Evolutionary conservation across 2,329 filamentous ascomycete genomes (phyloP), one percentile per base, ranked within the genome.

Genomic region (Colletotrichum abscissum): DNA sequence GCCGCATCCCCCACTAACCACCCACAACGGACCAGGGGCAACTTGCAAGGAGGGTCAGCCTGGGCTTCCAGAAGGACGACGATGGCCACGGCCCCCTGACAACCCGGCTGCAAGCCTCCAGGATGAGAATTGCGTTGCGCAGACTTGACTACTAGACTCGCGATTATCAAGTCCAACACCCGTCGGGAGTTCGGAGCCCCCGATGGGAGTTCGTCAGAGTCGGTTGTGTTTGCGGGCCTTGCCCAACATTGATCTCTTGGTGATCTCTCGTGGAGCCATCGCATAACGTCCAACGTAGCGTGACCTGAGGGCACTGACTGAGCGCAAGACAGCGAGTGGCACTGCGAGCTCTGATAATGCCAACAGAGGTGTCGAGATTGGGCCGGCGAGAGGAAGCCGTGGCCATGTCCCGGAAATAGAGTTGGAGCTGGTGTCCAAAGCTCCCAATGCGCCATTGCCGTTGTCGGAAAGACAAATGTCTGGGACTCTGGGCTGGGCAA

Each of bases 391-490:
- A n/a, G 16, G 19, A 49, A 49, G 42, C 42, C 42, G 42, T 49
- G 42, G 42, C 42, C 42, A n/a, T 49, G 19, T 60, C 14, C 52
- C 33, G 26, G 16, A 49, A 70, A 64, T 73, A 73, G 67, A 70
- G 70, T 73, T 73, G 60, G 67, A 73, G 66, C 70, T 35, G 70
- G 70, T 73, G 70, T 49, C 67, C 70, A 73, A 70, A 73, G 67
- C 70, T 72, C 69, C 69, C 28, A 62, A 63, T 58, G 68, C 68
- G 35, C 35, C 19, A 19, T 49, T 57, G 24, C 62, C 68, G 63
- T 67, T 71, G 57, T 38, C 49, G 62, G 55, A 58, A 60, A 60
- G 42, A 33, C 24, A 49, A n/a, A 38, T 52, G 63, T 35, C 54
- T 56, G 57, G 33, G 42, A 63, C 42, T 54, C 52, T 69, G 42